phyloP scores from a whole-genome alignment of 805 yeast genomes.

The Kregervanrija delftensis region DNA sequence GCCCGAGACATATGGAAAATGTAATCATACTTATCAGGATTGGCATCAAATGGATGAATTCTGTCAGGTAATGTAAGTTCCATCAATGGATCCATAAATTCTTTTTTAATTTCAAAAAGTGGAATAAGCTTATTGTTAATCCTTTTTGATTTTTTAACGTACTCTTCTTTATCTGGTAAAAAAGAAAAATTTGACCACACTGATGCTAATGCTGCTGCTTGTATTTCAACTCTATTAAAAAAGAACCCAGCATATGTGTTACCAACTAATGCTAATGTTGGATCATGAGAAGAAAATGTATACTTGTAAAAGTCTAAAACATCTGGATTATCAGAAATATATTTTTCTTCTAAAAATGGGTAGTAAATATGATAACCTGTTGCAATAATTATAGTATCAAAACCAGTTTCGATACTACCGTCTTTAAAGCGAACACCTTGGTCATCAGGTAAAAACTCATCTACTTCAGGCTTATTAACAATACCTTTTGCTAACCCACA shows the following conservation, averaged over 20 bases:
- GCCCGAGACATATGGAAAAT: slow-evolving; percentile 9
- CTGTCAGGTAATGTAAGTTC: slow-evolving; percentile 7
- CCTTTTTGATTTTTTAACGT: slow-evolving; percentile 20
- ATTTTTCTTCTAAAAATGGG: slow-evolving; percentile 30
- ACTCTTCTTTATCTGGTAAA: slow-evolving; percentile 37
- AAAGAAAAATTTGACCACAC: slow-evolving; percentile 39
- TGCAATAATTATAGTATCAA: slow-evolving; percentile 40
- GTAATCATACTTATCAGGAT: slow-evolving; percentile 10
- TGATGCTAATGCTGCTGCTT: slow-evolving; percentile 50
- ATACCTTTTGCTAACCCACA: slow-evolving; percentile 12
- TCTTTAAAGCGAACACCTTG: slow-evolving; percentile 24
- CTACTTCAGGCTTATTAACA: slow-evolving; percentile 13
- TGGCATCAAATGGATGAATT: slow-evolving; percentile 13
- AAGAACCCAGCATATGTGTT: slow-evolving; percentile 35
- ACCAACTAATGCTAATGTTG: slow-evolving; percentile 37
- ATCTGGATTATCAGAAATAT: slow-evolving; percentile 3
- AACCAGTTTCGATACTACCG: slow-evolving; percentile 23
- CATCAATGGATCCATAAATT: slow-evolving; percentile 12
- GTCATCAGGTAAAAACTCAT: slow-evolving; percentile 11
- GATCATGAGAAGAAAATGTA: slow-evolving; percentile 35
- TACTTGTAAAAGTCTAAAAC: slow-evolving; percentile 18
- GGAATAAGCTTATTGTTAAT: background rate
- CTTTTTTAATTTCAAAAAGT: slow-evolving; percentile 3
- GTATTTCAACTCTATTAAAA: slow-evolving; percentile 43
- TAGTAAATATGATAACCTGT: slow-evolving; percentile 45